These are phyloP conservation scores for Chenopodium album DNA, from an alignment of 148 eudicot species.

Conservation along the genomic window DNA sequence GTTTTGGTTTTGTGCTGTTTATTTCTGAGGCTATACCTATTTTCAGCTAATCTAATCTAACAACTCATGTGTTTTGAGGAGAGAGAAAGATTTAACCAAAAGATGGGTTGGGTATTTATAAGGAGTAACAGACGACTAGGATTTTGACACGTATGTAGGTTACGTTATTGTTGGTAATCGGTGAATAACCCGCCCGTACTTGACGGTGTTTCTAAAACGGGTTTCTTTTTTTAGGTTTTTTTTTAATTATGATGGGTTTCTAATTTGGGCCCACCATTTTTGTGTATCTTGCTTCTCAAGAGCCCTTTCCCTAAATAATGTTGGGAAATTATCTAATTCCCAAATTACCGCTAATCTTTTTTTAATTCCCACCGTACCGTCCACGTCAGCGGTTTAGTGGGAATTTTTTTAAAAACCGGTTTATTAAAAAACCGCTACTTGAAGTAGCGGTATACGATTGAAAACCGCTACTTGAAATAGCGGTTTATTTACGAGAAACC, in stretches of 20 bases:
- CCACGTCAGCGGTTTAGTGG: too few relatives aligned
- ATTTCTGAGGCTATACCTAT: slow-evolving; percentile 7
- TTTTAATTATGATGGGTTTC: not conserved
- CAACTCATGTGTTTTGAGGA: not conserved
- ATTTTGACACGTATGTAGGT: slow-evolving; percentile 27
- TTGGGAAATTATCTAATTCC: too few relatives aligned
- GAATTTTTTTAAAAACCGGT: too few relatives aligned
- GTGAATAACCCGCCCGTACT: not conserved
- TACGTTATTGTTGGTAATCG: not conserved
- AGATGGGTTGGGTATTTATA: slow-evolving; percentile 20
- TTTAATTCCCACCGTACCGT: too few relatives aligned
- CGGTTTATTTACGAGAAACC: too few relatives aligned
- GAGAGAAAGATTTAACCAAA: not conserved
- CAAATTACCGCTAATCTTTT: too few relatives aligned
- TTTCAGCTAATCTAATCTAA: slow-evolving; percentile 17
- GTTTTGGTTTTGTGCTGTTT: not conserved
- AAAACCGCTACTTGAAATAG: too few relatives aligned
- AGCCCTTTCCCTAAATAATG: too few relatives aligned
- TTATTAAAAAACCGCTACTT: too few relatives aligned
- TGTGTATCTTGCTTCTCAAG: not conserved
- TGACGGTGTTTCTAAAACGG: not conserved
- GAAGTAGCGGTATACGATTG: too few relatives aligned
- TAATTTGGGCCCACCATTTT: not conserved
- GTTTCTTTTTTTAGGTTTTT: not conserved
- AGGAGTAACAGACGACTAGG: slow-evolving; percentile 21